These are phyloP conservation scores for Penicillium salamii DNA, from an alignment of 495 filamentous ascomycete species.

Conservation along the genomic window DNA sequence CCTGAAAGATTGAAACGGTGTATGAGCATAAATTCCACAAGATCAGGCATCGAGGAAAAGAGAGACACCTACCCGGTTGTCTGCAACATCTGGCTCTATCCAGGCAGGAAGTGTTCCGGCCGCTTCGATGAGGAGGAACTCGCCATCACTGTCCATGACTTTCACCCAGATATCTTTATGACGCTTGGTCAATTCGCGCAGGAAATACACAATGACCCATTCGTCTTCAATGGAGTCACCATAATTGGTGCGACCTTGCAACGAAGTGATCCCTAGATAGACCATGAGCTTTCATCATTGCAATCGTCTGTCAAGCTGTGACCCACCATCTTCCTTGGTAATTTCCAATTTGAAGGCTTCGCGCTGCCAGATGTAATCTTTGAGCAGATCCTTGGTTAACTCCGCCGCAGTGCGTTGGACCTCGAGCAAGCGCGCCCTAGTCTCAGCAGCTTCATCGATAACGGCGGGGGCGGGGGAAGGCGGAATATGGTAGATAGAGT, in stretches of 20 bases:
- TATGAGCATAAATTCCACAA: background rate
- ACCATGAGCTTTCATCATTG: slow-evolving; percentile 1
- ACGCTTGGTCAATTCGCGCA: slow-evolving; percentile 74
- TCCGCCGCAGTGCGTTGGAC: slow-evolving; percentile 65
- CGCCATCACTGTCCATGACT: slow-evolving; percentile 83
- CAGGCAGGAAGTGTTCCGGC: slow-evolving; percentile 83
- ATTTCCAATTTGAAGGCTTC: slow-evolving; percentile 67
- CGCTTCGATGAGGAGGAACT: slow-evolving; percentile 93
- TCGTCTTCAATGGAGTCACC: slow-evolving; percentile 96
- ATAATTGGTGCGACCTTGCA: slow-evolving; percentile 75
- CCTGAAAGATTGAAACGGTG: slow-evolving; percentile 28
- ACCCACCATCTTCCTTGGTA: slow-evolving; percentile 56
- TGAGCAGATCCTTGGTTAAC: slow-evolving; percentile 59
- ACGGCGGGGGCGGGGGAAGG: slow-evolving; percentile 42
- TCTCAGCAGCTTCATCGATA: slow-evolving; percentile 50
- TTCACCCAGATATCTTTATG: slow-evolving; percentile 78
- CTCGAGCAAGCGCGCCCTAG: slow-evolving; percentile 60
- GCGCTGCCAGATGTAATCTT: slow-evolving; percentile 94
- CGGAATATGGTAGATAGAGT: slow-evolving; percentile 68
- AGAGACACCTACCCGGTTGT: slow-evolving; percentile 60
- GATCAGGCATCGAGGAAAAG: background rate
- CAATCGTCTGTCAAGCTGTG: background rate
- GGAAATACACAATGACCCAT: slow-evolving; percentile 90
- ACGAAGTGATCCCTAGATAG: slow-evolving; percentile 37
- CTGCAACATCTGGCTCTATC: slow-evolving; percentile 88